Evolutionary conservation across 1,284 basidiomycete genomes (phyloP), one percentile per base, ranked within the genome.

Genomic region (Sutorius eximius): DNA sequence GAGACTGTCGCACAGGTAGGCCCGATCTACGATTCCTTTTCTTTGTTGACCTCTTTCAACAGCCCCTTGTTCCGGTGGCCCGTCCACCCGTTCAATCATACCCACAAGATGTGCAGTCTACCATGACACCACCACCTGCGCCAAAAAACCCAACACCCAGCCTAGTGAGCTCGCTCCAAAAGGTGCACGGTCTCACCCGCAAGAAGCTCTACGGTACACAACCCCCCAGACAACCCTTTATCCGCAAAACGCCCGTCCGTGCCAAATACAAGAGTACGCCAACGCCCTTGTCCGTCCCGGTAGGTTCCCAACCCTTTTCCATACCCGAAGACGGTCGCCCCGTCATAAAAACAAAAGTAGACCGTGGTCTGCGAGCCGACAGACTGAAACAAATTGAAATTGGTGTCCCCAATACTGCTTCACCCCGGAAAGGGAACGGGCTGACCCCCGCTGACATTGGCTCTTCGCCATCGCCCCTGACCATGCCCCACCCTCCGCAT

Each of bases 171-270:
- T 81, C 81, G 18, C 69, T 85, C 10, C 81, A 85, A 61, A 78
- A 82, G 60, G 73, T 80, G 15, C 83, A 85, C 51, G 83, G 83
- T 8, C 60, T 85, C 43, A 82, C 80, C 9, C 82, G 83, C 67
- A 85, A 84, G 70, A 84, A 83, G 56, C 73, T 82, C 11, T 84
- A 83, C 55, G 78, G 81, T n/a, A 50, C 75, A 29, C 77, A 81
- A 60, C 73, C 79, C 13, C 58, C 71, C 16, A 74, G 77, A 29
- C 66, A 72, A 34, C 80, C 83, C 0, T 84, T 84, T 64, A 73
- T 84, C 58, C 73, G 75, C 24, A 78, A 82, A 38, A 80, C 79
- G 27, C 65, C 67, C 0, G 67, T 70, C 40, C 67, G 69, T 38
- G 41, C 59, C 6, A 69, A 69, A 45, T 71, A 69, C 43, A 69